Conservation (phyloP, 1,284 basidiomycete species). For the Pseudomicrostroma phylloplanum region DNA sequence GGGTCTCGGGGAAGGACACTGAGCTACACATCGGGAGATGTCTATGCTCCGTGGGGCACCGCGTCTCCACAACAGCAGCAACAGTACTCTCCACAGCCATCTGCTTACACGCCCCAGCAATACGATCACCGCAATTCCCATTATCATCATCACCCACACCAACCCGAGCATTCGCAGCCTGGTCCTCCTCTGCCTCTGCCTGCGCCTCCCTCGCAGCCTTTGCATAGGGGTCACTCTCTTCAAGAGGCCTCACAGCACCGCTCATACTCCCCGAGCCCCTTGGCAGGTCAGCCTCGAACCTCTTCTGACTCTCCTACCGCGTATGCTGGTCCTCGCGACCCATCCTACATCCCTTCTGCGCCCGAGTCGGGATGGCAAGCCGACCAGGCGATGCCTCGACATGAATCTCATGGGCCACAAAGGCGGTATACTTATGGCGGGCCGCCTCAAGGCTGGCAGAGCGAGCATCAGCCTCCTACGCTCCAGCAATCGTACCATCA, state of each 20-base stretch:
- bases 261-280: not conserved
- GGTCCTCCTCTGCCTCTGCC: not conserved
- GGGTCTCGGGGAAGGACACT: not conserved
- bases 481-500: too few relatives aligned
- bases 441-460: not conserved
- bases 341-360: not conserved
- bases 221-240: not conserved
- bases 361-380: too few relatives aligned
- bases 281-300: not conserved
- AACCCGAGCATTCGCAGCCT: not conserved
- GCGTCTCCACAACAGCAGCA: not conserved
- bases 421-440: too few relatives aligned
- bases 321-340: slow-evolving; percentile 3
- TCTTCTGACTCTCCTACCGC: not conserved
- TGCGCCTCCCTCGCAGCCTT: not conserved
- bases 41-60: not conserved
- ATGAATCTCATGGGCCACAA: too few relatives aligned
- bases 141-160: not conserved
- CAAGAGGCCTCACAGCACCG: not conserved
- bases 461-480: not conserved
- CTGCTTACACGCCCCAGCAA: not conserved
- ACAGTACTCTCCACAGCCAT: not conserved
- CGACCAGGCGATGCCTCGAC: too few relatives aligned
- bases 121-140: not conserved
- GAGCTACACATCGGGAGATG: not conserved